phyloP scores from a whole-genome alignment of 768 basidiomycete genomes.

The Kwoniella newhampshirensis region DNA sequence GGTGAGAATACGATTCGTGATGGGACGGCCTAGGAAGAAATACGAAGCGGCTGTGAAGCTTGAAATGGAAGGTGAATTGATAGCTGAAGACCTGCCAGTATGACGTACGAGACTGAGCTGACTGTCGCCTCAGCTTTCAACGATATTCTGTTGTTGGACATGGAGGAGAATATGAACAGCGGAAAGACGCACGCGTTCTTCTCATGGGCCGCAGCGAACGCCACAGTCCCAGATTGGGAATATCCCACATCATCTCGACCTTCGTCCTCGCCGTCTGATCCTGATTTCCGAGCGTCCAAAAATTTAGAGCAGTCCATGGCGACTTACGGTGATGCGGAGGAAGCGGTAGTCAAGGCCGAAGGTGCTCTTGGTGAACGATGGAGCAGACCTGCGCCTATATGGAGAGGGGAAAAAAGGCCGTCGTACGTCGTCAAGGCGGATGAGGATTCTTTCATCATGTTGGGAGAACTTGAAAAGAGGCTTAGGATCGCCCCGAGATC shows the following conservation, averaged over 20 bases:
- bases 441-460: conserved; percentile 92
- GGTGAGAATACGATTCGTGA: conserved; percentile 81
- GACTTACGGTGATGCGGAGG: too few relatives aligned
- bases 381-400: conserved; percentile 24
- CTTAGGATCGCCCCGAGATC: conserved; percentile 72
- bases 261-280: too few relatives aligned
- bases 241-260: conserved; percentile 17
- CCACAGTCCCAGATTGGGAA: conserved; percentile 80
- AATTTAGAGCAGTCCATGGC: neutral
- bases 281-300: too few relatives aligned
- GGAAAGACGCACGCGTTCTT: conserved; percentile 92
- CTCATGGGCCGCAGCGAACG: conserved; percentile 85
- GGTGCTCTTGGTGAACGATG: neutral
- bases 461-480: conserved; percentile 89
- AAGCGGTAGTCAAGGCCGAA: too few relatives aligned
- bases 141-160: conserved; percentile 64
- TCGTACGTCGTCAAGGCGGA: conserved; percentile 93
- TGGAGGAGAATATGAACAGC: conserved; percentile 90
- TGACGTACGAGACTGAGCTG: conserved; percentile 7
- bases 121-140: conserved; percentile 41
- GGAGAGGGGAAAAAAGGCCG: conserved; percentile 63
- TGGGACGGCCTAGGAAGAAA: conserved; percentile 76
- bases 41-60: conserved; percentile 76
- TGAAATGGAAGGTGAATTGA: conserved; percentile 82
- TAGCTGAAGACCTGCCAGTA: neutral